A percentile compares a stretch with the other conserved stretches of the same genome.
These are phyloP conservation scores for Lachancea meyersii DNA, from an alignment of 805 yeast genomes.

Conservation along the genomic window DNA sequence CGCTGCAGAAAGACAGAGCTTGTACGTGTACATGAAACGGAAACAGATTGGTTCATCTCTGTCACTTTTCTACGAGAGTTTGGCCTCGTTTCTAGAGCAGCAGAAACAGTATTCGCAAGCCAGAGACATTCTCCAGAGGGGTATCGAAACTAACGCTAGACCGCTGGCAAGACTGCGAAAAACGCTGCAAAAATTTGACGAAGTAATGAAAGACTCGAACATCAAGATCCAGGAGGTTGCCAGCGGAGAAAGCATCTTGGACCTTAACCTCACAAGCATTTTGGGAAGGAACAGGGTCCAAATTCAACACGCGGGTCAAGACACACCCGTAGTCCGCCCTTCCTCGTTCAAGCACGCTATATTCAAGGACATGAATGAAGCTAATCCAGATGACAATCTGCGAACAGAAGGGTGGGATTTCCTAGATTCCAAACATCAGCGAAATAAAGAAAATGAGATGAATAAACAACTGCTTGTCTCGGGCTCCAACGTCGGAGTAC, in stretches of 20 bases:
- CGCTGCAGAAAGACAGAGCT: constrained; percentile 61
- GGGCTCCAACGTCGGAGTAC: constrained; percentile 42
- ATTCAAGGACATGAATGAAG: constrained; percentile 2
- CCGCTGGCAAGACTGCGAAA: constrained; percentile 46
- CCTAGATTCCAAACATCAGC: constrained; percentile 42
- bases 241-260: constrained; percentile 4
- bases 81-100: constrained; percentile 42
- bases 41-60: constrained; percentile 63
- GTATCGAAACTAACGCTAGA: constrained; percentile 51
- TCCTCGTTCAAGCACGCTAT: constrained; percentile 4
- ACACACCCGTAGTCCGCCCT: background rate
- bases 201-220: constrained; percentile 12
- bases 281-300: constrained; percentile 1
- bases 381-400: background rate
- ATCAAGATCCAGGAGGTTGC: constrained; percentile 5
- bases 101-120: constrained; percentile 16
- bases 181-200: constrained; percentile 13
- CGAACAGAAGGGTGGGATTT: constrained; percentile 38
- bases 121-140: constrained; percentile 16
- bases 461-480: constrained; percentile 50
- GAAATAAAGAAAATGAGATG: constrained; percentile 60
- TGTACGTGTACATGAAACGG: constrained; percentile 63
- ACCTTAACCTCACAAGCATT: background rate
- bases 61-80: constrained; percentile 72
- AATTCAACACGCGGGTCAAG: background rate